Evolutionary conservation across 2,329 filamentous ascomycete genomes (phyloP).

Genomic region (Fusarium falciforme): DNA sequence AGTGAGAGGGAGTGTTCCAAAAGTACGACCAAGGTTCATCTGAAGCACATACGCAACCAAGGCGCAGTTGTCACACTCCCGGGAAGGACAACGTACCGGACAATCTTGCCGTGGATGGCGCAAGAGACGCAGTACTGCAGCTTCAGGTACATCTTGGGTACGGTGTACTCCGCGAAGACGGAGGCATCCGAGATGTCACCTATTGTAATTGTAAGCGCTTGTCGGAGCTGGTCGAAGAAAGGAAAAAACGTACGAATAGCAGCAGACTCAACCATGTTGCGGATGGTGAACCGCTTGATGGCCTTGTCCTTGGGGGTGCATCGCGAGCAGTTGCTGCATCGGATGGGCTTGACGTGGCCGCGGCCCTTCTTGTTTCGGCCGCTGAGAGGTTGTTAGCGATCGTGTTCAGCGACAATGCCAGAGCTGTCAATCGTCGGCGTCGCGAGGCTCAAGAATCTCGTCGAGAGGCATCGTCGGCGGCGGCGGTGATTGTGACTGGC

Average conservation of each 20-base stretch:
- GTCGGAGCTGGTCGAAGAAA: not conserved
- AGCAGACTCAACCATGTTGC: slow-evolving; percentile 99
- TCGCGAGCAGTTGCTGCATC: slow-evolving; percentile 78
- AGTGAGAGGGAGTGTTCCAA: slow-evolving; percentile 48
- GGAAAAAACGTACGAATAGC: slow-evolving; percentile 87
- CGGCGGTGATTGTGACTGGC: slow-evolving; percentile 9
- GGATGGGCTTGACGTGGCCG: slow-evolving; percentile 99
- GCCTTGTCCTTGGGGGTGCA: slow-evolving; percentile 99
- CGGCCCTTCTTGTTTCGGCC: slow-evolving; percentile 99
- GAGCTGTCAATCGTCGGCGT: slow-evolving; percentile 22
- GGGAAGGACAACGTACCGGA: slow-evolving; percentile 85
- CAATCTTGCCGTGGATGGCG: slow-evolving; percentile 99
- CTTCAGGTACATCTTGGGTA: slow-evolving; percentile 99
- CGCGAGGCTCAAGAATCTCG: slow-evolving; percentile 18
- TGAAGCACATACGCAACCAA: slow-evolving; percentile 60
- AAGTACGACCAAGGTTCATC: slow-evolving; percentile 71
- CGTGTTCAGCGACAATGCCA: not conserved
- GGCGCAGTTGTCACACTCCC: slow-evolving; percentile 69
- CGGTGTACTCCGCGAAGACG: slow-evolving; percentile 98
- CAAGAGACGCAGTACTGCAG: slow-evolving; percentile 99
- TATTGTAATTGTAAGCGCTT: slow-evolving; percentile 52
- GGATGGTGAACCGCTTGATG: slow-evolving; percentile 99
- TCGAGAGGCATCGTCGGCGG: slow-evolving; percentile 33
- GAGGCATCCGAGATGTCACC: slow-evolving; percentile 99
- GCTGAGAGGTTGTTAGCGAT: slow-evolving; percentile 60